phyloP scores from a whole-genome alignment of 192 early-diverging fungal species.

The Umbelopsis sp. region DNA sequence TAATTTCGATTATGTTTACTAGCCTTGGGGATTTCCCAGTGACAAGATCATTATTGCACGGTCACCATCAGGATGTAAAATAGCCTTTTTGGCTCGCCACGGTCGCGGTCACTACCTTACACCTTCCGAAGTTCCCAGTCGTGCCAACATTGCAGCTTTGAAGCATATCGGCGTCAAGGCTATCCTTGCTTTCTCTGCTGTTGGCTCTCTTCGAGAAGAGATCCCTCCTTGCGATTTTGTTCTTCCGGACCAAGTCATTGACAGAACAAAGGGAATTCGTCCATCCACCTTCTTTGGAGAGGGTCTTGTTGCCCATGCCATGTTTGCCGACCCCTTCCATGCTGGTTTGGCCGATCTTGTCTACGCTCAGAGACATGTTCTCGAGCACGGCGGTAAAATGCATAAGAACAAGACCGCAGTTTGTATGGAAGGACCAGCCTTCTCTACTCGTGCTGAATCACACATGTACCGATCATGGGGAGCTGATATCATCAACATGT shows the following conservation, averaged over 20 bases:
- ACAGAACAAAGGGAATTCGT: constrained; percentile 97
- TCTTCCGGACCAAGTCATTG: constrained; percentile 91
- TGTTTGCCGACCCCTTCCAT: constrained; percentile 96
- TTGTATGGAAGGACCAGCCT: constrained; percentile 98
- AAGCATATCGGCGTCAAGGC: constrained; percentile 92
- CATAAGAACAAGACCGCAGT: constrained; percentile 86
- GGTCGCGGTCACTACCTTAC: constrained; percentile 87
- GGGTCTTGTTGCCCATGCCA: constrained; percentile 88
- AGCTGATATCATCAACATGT: constrained; percentile 97
- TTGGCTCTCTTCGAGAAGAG: constrained; percentile 93
- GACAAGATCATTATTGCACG: constrained; percentile 84
- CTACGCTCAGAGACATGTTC: constrained; percentile 48
- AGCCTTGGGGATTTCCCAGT: constrained; percentile 89
- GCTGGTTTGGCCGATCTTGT: constrained; percentile 73
- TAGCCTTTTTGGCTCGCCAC: constrained; percentile 97
- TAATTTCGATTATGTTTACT: constrained; percentile 14
- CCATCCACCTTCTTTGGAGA: constrained; percentile 92
- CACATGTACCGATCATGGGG: constrained; percentile 95
- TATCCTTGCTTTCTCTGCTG: constrained; percentile 96
- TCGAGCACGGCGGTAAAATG: constrained; percentile 43
- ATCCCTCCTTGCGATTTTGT: constrained; percentile 95
- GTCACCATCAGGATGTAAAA: constrained; percentile 70
- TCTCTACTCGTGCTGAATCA: constrained; percentile 97
- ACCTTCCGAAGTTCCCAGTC: constrained; percentile 88
- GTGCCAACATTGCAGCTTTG: constrained; percentile 97